Base-by-base conservation (phyloP, 108 stramenopile genomes). In the Nannochloropsis gaditana region DNA sequence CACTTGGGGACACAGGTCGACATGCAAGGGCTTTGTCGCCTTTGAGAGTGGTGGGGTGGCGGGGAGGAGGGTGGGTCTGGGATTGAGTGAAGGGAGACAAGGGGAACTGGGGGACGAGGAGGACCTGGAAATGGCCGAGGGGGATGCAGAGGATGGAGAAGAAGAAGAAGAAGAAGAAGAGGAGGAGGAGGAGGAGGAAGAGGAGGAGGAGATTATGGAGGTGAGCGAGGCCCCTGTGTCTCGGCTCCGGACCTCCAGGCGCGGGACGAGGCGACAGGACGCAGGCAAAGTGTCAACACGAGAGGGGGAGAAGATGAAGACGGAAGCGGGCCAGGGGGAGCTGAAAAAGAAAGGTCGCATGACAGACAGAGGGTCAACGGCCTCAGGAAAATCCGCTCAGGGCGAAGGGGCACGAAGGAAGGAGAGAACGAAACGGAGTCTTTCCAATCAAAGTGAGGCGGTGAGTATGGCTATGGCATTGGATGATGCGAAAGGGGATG, bases 31-130 rank as follows among this genome's bases (percentile, higher is more conserved):
- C n/a, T 80, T 83, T 9, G 79, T 87, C 45, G 87, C 83, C 10
- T 87, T 87, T 80, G 80, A 84, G 42, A 82, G 83, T 41, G 43
- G 83, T 42, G 80, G 80, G 83, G 87, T 79, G 21, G 83, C 44
- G 19, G 84, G 44, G 80, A 44, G 83, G 9, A 19, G 83, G 45
- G 44, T 43, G 47, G 83, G 83, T 8, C 41, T 43, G 41, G 43
- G 84, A 19, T 79, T 45, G 80, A 83, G 43, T 15, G 83, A 81
- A 9, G 79, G 42, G 42, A 83, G 84, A 45, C 21, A 80, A 31
- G 41, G 21, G 21, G 50, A 9, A 17, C 17, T 47, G 50, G 86
- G 42, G n/a, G 80, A 44, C 31, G 84, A 17, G 45, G 84, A 41
- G 5, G 45, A 5, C 15, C 45, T 31, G 17, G 43, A 31, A 1